A percentile compares a stretch with the other conserved stretches of the same genome.
phyloP scores from a whole-genome alignment of 352 stramenopile species.

The Phytophthora aleatoria region DNA sequence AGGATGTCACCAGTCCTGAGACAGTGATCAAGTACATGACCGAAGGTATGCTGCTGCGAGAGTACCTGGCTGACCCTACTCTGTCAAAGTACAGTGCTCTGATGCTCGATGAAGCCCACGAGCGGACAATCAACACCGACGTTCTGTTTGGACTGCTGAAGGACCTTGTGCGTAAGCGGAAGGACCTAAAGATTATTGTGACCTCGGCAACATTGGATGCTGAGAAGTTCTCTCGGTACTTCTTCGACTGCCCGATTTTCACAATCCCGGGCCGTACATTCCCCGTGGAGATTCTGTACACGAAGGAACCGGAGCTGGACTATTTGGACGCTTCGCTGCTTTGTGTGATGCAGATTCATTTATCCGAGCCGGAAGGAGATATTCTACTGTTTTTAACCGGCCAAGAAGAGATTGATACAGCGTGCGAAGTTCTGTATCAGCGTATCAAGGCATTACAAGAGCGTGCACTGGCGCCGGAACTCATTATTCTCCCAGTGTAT shows the following conservation, averaged over 20 bases:
- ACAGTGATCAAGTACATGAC: slow-evolving; percentile 99
- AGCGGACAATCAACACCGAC: slow-evolving; percentile 98
- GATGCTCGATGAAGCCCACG: slow-evolving; percentile 99
- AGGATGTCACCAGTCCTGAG: slow-evolving; percentile 84
- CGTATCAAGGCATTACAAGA: slow-evolving; percentile 97
- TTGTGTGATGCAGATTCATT: slow-evolving; percentile 99
- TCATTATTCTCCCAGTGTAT: slow-evolving; percentile 99
- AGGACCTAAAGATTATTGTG: slow-evolving; percentile 92
- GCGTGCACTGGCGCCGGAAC: slow-evolving; percentile 93
- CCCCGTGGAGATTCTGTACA: slow-evolving; percentile 98
- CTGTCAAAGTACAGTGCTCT: slow-evolving; percentile 95
- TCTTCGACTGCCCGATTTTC: slow-evolving; percentile 98
- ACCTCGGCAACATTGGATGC: slow-evolving; percentile 96
- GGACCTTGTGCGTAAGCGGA: slow-evolving; percentile 81
- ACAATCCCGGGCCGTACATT: slow-evolving; percentile 98
- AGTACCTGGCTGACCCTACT: slow-evolving; percentile 97
- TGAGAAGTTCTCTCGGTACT: slow-evolving; percentile 98
- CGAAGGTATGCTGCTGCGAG: slow-evolving; percentile 99
- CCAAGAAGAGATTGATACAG: slow-evolving; percentile 99
- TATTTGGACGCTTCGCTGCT: slow-evolving; percentile 98
- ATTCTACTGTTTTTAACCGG: slow-evolving; percentile 99
- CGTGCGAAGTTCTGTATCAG: slow-evolving; percentile 97
- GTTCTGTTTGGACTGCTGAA: slow-evolving; percentile 98
- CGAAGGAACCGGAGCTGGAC: slow-evolving; percentile 97
- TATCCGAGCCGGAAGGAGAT: slow-evolving; percentile 97